These are phyloP conservation scores for Punica granatum DNA, from an alignment of 345 rosid genomes.

Conservation along the genomic window DNA sequence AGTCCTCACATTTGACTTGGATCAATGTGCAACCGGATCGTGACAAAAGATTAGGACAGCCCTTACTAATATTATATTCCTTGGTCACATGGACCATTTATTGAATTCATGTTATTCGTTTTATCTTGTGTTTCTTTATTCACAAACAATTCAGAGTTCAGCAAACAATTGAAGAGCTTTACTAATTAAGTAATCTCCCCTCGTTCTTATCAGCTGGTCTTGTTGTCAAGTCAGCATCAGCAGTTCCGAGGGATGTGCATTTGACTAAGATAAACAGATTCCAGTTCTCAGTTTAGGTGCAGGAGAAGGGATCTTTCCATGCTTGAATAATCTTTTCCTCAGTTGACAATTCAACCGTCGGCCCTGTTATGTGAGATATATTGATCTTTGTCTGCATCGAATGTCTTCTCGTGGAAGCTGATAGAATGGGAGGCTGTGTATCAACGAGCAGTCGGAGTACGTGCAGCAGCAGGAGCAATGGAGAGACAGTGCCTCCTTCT, in stretches of 20 bases:
- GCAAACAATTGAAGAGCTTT: conserved; percentile 29
- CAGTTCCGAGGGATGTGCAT: conserved; percentile 25
- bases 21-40: conserved; percentile 25
- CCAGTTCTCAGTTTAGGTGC: conserved; percentile 25
- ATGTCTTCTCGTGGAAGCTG: conserved; percentile 10
- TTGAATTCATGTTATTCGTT: conserved; percentile 30
- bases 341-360: conserved; percentile 26
- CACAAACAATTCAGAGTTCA: conserved; percentile 26
- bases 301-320: conserved; percentile 24
- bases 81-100: conserved; percentile 57
- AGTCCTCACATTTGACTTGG: conserved; percentile 21
- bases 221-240: conserved; percentile 20
- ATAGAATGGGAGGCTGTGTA: conserved; percentile 86
- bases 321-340: conserved; percentile 16
- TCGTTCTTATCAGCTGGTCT: conserved; percentile 45
- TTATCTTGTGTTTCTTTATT: conserved; percentile 27
- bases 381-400: background rate
- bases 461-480: conserved; percentile 73
- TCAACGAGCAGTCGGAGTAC: conserved; percentile 79
- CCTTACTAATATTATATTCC: conserved; percentile 46
- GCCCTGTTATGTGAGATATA: conserved; percentile 24
- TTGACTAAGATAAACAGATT: conserved; percentile 43
- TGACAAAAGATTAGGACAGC: conserved; percentile 44
- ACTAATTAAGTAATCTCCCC: conserved; percentile 27
- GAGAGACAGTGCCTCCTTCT: conserved; percentile 45